Percentiles rank a stretch among this genome's conserved stretches.
Conservation (phyloP, 1,139 yeast genomes). For the Scheffersomyces insectosa region DNA sequence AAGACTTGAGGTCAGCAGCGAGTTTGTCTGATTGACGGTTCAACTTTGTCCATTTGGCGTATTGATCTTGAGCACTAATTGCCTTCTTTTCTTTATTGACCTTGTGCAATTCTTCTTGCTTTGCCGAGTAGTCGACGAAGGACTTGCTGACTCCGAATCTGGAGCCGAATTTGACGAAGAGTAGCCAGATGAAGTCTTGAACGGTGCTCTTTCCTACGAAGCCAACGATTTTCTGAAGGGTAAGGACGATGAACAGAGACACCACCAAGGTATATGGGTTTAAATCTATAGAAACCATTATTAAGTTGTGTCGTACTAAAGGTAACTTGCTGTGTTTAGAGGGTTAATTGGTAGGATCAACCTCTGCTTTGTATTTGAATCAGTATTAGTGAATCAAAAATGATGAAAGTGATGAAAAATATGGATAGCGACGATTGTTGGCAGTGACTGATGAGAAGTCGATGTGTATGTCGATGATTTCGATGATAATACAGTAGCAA, state of each 20-base stretch:
- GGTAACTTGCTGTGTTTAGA: no score
- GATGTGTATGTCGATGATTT: no score
- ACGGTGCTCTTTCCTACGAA: constrained; percentile 37
- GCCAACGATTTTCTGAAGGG: constrained; percentile 30
- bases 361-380: no score
- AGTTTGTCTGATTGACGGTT: constrained; percentile 70
- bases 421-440: no score
- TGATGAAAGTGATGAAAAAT: no score
- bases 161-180: constrained; percentile 38
- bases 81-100: constrained; percentile 55
- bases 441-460: no score
- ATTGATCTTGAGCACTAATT: constrained; percentile 88
- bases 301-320: background rate
- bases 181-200: constrained; percentile 41
- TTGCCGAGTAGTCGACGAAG: constrained; percentile 33
- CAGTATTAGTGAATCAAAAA: no score
- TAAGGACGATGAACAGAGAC: constrained; percentile 30
- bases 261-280: constrained; percentile 26
- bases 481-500: no score
- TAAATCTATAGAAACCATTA: constrained; percentile 21
- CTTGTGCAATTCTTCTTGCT: constrained; percentile 47
- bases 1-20: constrained; percentile 48
- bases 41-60: constrained; percentile 94
- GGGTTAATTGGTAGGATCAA: no score
- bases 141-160: constrained; percentile 27